Evolutionary conservation across 225 moss, liverwort and hornwort species (phyloP).

Genomic region (Takakia lepidozioides): DNA sequence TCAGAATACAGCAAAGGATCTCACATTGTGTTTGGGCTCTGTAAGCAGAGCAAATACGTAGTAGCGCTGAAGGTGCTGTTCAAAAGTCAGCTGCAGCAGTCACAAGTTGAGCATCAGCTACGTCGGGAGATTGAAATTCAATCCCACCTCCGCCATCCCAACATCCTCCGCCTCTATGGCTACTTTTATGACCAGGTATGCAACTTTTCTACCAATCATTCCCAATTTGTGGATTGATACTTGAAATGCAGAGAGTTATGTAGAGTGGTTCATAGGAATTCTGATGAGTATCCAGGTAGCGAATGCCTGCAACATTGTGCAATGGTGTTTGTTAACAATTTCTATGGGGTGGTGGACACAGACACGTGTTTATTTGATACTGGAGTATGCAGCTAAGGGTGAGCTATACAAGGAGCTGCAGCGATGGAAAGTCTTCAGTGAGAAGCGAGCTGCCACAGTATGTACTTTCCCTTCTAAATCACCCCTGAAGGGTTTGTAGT

Average conservation of each 20-base stretch:
- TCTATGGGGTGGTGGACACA: slow-evolving; percentile 6
- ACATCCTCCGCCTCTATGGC: slow-evolving; percentile 96
- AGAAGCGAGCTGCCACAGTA: slow-evolving; percentile 84
- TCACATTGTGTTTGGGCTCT: no score
- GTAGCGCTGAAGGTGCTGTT: slow-evolving; percentile 91
- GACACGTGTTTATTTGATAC: slow-evolving; percentile 82
- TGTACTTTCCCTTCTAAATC: not conserved
- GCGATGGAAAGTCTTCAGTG: slow-evolving; percentile 70
- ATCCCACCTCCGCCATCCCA: slow-evolving; percentile 93
- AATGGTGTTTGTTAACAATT: no score
- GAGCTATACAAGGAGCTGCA: slow-evolving; percentile 97
- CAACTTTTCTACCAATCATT: no score
- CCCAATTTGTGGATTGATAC: no score
- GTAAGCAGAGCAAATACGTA: slow-evolving; percentile 83
- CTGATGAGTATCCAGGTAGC: no score
- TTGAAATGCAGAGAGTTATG: no score
- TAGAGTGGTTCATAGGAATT: no score
- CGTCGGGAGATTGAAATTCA: slow-evolving; percentile 98
- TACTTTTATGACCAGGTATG: slow-evolving; percentile 83
- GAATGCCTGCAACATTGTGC: no score
- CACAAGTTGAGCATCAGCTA: slow-evolving; percentile 92
- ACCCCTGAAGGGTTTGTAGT: no score
- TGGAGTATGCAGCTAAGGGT: slow-evolving; percentile 91
- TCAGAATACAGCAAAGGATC: no score
- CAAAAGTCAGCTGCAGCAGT: slow-evolving; percentile 91